phyloP scores from a whole-genome alignment of 495 filamentous ascomycete species.

The Tuber calosporum region DNA sequence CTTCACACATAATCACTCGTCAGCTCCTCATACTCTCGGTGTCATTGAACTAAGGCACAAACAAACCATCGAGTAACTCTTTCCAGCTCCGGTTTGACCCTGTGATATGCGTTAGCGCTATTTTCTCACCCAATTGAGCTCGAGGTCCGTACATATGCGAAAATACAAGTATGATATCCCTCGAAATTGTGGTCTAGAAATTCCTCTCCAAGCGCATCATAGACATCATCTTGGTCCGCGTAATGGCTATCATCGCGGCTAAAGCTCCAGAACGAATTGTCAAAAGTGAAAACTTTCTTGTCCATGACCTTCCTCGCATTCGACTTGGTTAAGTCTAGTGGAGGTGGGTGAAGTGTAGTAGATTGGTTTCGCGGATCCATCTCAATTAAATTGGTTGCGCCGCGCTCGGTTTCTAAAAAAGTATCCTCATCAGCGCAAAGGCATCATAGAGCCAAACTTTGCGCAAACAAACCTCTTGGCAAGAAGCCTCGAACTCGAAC shows the following conservation, averaged over 20 bases:
- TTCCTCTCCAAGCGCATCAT: slow-evolving; percentile 88
- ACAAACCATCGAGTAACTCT: slow-evolving; percentile 83
- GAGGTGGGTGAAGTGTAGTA: slow-evolving; percentile 69
- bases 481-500: slow-evolving; percentile 87
- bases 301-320: slow-evolving; percentile 73
- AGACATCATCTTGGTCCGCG: slow-evolving; percentile 84
- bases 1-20: slow-evolving; percentile 22
- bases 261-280: slow-evolving; percentile 97
- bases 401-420: slow-evolving; percentile 63
- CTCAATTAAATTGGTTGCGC: slow-evolving; percentile 72
- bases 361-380: slow-evolving; percentile 82
- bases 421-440: slow-evolving; percentile 6
- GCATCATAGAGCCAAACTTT: slow-evolving; percentile 3
- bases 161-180: slow-evolving; percentile 98
- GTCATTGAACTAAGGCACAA: not conserved
- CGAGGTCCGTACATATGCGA: slow-evolving; percentile 61
- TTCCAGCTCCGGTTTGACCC: slow-evolving; percentile 93
- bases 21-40: slow-evolving; percentile 6
- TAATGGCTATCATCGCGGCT: slow-evolving; percentile 65
- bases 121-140: not conserved
- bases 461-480: slow-evolving; percentile 61
- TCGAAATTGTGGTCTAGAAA: slow-evolving; percentile 99
- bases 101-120: not conserved
- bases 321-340: slow-evolving; percentile 56
- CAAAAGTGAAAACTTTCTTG: slow-evolving; percentile 88